Percentiles rank a stretch among this genome's conserved stretches.
Evolutionary conservation across 352 stramenopile species (phyloP).

Genomic region (Phytophthora cajani): DNA sequence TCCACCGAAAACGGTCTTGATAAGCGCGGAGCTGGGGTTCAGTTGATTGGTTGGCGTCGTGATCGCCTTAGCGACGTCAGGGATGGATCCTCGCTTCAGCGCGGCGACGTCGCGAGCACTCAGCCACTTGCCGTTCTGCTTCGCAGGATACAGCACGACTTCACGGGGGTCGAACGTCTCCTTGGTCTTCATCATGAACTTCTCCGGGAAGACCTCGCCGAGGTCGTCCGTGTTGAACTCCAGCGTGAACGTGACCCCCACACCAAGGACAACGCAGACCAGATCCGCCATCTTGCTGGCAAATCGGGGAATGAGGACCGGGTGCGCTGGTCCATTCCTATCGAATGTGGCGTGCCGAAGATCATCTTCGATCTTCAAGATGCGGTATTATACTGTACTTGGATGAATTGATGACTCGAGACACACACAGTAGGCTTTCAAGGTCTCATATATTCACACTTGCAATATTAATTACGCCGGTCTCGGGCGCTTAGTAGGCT

Average conservation of each 20-base stretch:
- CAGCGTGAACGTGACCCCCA: neutral
- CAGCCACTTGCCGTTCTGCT: neutral
- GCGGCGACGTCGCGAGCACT: neutral
- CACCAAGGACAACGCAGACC: neutral
- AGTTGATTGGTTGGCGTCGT: no score
- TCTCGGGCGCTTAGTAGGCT: neutral
- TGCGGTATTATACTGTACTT: neutral
- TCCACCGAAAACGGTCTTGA: no score
- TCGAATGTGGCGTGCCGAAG: neutral
- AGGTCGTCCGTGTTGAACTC: neutral
- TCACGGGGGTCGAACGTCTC: neutral
- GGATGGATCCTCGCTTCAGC: no score
- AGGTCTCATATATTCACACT: constrained; percentile 1
- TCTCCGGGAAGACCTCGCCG: neutral
- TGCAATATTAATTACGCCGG: neutral
- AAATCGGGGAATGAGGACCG: neutral
- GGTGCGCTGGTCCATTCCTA: neutral
- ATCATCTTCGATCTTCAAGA: neutral
- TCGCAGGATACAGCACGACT: neutral
- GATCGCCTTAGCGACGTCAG: no score
- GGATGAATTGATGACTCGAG: neutral
- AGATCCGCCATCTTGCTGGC: neutral
- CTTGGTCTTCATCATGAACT: neutral
- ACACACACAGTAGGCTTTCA: neutral
- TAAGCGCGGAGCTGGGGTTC: no score